Evolutionary conservation across 495 filamentous ascomycete genomes (phyloP).

Genomic region (Bombardia bombarda): DNA sequence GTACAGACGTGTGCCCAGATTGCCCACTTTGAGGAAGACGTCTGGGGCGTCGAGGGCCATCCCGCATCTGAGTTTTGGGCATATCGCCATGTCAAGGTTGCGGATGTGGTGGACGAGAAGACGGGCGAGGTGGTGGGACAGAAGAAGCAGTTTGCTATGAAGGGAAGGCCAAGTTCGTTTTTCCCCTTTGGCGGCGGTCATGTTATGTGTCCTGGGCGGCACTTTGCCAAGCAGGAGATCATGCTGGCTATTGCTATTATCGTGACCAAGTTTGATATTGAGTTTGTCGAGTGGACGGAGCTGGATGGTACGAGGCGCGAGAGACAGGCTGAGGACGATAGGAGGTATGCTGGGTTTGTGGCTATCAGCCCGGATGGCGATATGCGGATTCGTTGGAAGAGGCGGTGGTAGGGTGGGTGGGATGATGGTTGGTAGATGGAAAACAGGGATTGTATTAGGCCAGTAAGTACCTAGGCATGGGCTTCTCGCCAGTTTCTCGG

Average conservation of each 20-base stretch:
- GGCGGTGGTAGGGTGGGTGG: no score
- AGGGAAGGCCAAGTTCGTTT: constrained; percentile 1
- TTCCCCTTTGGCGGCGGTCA: background rate
- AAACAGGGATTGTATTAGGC: no score
- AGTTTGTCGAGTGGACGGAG: constrained; percentile 23
- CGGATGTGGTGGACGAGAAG: background rate
- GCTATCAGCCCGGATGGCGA: constrained; percentile 19
- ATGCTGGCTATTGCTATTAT: constrained; percentile 39
- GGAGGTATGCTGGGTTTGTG: constrained; percentile 4
- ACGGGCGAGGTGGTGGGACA: background rate
- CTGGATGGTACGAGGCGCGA: constrained; percentile 10
- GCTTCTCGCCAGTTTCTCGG: no score
- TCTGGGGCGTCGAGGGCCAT: constrained; percentile 21
- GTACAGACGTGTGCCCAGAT: constrained; percentile 1
- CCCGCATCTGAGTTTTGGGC: constrained; percentile 29
- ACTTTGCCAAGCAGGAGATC: constrained; percentile 31
- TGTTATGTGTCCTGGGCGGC: constrained; percentile 33
- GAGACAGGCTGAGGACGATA: constrained; percentile 11
- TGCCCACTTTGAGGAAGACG: constrained; percentile 15
- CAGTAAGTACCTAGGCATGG: no score
- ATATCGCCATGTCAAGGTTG: constrained; percentile 14
- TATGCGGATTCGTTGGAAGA: constrained; percentile 19
- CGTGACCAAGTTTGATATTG: constrained; percentile 44
- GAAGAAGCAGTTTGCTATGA: background rate
- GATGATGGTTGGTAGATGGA: no score